These are phyloP conservation scores for Kodamaea sp. DNA, from an alignment of 1,139 yeast genomes.

Conservation along the genomic window DNA sequence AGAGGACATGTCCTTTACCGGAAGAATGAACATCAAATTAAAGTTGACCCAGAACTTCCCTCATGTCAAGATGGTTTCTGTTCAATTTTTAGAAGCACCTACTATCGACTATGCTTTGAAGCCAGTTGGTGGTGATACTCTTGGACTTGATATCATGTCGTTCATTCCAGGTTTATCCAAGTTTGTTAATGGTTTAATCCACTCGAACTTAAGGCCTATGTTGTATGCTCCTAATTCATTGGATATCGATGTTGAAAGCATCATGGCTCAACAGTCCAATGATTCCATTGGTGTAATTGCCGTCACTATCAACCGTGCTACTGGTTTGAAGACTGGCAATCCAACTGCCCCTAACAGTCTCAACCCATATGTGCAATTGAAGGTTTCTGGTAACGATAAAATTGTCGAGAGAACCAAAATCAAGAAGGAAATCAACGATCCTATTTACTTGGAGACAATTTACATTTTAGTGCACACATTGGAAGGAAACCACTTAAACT, in stretches of 20 bases:
- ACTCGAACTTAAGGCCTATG: conserved; percentile 72
- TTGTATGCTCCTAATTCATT: conserved; percentile 80
- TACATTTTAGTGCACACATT: conserved; percentile 59
- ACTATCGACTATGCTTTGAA: conserved; percentile 74
- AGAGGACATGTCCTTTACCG: conserved; percentile 75
- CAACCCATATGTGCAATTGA: conserved; percentile 61
- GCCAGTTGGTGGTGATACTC: conserved; percentile 86
- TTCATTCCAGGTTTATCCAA: conserved; percentile 75
- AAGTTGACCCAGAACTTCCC: conserved; percentile 68
- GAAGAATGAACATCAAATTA: conserved; percentile 67
- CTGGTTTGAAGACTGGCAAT: conserved; percentile 43
- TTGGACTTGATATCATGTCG: conserved; percentile 82
- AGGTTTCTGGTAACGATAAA: conserved; percentile 45
- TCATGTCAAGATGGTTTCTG: conserved; percentile 68
- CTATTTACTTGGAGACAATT: conserved; percentile 67
- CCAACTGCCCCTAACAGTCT: conserved; percentile 47
- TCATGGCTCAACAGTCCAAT: conserved; percentile 60
- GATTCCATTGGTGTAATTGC: conserved; percentile 72
- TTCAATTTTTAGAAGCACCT: conserved; percentile 77
- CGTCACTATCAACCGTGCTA: conserved; percentile 58
- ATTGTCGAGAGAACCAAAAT: conserved; percentile 54
- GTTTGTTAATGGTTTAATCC: conserved; percentile 70
- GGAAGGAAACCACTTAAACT: conserved; percentile 53
- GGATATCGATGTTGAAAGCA: conserved; percentile 71
- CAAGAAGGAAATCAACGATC: conserved; percentile 55